Conservation (phyloP, 768 basidiomycete species). For the Leccinum ochraceum region DNA sequence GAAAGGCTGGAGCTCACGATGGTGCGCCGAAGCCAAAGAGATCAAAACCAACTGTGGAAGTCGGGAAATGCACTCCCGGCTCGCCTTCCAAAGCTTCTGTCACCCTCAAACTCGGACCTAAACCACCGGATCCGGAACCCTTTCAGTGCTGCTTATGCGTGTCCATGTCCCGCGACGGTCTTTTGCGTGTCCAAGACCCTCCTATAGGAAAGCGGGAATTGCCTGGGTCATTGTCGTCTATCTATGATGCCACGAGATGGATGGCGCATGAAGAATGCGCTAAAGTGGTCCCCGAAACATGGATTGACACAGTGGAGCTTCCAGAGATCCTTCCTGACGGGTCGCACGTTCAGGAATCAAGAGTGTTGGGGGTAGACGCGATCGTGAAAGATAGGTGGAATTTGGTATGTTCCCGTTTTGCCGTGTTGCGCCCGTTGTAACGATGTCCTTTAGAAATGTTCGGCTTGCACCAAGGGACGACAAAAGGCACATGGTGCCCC, state of each 20-base stretch:
- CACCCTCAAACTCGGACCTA: conserved; percentile 68
- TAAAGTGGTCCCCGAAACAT: conserved; percentile 84
- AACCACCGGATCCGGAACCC: conserved; percentile 51
- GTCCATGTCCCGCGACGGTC: conserved; percentile 49
- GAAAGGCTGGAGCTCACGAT: conserved; percentile 40
- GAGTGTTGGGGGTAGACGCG: conserved; percentile 82
- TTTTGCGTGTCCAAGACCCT: conserved; percentile 69
- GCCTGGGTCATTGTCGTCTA: conserved; percentile 36
- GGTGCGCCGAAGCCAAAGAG: conserved; percentile 28
- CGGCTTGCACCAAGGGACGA: conserved; percentile 71
- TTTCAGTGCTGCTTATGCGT: conserved; percentile 74
- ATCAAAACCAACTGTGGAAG: conserved; percentile 15
- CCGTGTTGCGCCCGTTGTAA: neutral
- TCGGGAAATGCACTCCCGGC: conserved; percentile 12
- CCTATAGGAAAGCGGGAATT: conserved; percentile 57
- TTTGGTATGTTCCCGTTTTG: conserved; percentile 54
- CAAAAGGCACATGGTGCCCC: conserved; percentile 74
- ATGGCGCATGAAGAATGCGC: conserved; percentile 83
- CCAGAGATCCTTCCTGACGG: conserved; percentile 34
- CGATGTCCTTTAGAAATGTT: conserved; percentile 74
- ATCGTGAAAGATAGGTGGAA: conserved; percentile 94
- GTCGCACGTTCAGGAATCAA: conserved; percentile 40
- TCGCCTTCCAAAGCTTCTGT: conserved; percentile 46
- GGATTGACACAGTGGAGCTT: conserved; percentile 72
- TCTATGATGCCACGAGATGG: conserved; percentile 45